phyloP scores from a whole-genome alignment of 768 basidiomycete species.

The Chlorophyllum brunneum region DNA sequence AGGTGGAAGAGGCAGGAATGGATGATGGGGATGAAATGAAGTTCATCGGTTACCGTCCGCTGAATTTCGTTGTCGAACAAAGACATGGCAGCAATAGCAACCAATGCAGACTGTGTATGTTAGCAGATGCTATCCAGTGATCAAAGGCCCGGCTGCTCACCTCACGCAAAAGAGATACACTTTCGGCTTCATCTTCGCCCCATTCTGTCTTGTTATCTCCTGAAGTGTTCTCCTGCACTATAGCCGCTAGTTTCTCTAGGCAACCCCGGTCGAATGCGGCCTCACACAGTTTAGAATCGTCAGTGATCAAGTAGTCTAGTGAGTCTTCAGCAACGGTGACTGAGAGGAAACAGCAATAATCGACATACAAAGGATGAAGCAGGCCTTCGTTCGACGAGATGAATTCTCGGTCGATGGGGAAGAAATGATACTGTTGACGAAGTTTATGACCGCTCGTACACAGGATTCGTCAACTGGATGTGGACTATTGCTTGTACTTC shows the following conservation, averaged over 20 bases:
- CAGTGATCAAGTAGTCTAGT: constrained; percentile 63
- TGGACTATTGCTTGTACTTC: constrained; percentile 24
- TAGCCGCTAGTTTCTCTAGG: constrained; percentile 46
- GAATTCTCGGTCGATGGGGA: constrained; percentile 35
- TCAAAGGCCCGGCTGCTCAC: constrained; percentile 28
- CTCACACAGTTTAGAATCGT: constrained; percentile 64
- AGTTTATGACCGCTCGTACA: constrained; percentile 61
- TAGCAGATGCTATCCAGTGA: background rate
- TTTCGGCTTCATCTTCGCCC: constrained; percentile 72
- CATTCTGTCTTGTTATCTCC: constrained; percentile 38
- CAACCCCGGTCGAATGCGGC: constrained; percentile 69
- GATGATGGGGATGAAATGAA: constrained; percentile 36
- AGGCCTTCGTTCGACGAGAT: constrained; percentile 56
- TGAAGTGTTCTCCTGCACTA: constrained; percentile 55
- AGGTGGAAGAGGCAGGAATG: constrained; percentile 27
- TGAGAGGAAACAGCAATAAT: background rate
- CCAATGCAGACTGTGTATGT: constrained; percentile 60
- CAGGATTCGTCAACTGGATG: constrained; percentile 38
- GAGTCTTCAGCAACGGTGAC: background rate
- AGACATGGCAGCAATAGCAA: constrained; percentile 66
- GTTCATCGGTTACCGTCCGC: constrained; percentile 57
- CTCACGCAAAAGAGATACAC: constrained; percentile 57
- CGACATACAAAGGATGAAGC: constrained; percentile 74
- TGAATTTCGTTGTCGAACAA: constrained; percentile 74
- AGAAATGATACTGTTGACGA: constrained; percentile 58